These are phyloP conservation scores for Ogataea pignaliae DNA, from an alignment of 805 yeast species.

Conservation along the genomic window DNA sequence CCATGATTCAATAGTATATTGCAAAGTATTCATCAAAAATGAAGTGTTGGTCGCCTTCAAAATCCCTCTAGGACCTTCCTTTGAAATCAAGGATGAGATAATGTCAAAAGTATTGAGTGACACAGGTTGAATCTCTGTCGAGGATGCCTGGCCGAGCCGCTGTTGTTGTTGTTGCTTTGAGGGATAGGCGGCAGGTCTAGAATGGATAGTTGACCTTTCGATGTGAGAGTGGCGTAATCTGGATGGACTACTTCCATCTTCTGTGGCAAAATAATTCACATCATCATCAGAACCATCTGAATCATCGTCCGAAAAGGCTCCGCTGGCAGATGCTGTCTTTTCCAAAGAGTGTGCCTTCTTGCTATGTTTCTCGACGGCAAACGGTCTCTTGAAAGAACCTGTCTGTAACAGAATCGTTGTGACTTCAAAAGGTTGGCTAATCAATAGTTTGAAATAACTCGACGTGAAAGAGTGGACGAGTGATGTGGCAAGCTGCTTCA, in stretches of 20 bases:
- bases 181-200: slow-evolving; percentile 4
- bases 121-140: slow-evolving; percentile 43
- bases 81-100: slow-evolving; percentile 57
- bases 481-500: slow-evolving; percentile 52
- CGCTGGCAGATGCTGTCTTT: slow-evolving; percentile 1
- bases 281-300: slow-evolving; percentile 38
- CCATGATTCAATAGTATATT: slow-evolving; percentile 85
- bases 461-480: slow-evolving; percentile 58
- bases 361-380: slow-evolving; percentile 1
- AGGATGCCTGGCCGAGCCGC: slow-evolving; percentile 5
- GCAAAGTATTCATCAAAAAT: slow-evolving; percentile 69
- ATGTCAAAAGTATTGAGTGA: slow-evolving; percentile 63
- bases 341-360: background rate
- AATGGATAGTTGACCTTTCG: slow-evolving; percentile 22
- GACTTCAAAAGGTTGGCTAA: slow-evolving; percentile 88
- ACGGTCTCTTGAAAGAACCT: slow-evolving; percentile 48
- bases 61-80: slow-evolving; percentile 67
- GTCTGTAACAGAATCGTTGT: slow-evolving; percentile 75
- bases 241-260: slow-evolving; percentile 18
- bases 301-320: slow-evolving; percentile 19
- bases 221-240: slow-evolving; percentile 25
- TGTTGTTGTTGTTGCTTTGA: slow-evolving; percentile 2
- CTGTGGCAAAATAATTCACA: slow-evolving; percentile 19
- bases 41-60: slow-evolving; percentile 77
- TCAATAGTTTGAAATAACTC: slow-evolving; percentile 62